phyloP scores from a whole-genome alignment of 75 land plant species.

The Pinus taeda region DNA sequence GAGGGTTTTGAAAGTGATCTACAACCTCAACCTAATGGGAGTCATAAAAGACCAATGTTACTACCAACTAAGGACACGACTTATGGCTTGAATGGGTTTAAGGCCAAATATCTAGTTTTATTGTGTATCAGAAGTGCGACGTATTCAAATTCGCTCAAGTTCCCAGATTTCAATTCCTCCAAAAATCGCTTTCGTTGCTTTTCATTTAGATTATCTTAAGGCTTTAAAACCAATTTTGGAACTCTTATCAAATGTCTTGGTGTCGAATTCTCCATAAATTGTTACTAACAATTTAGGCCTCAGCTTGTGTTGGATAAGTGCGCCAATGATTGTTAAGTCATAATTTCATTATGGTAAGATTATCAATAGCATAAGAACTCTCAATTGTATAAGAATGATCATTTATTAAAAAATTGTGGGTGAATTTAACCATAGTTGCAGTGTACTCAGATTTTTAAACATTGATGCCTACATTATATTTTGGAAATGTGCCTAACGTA shows the following conservation, averaged over 20 bases:
- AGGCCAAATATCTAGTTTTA: too few relatives aligned
- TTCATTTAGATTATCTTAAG: constrained; percentile 31
- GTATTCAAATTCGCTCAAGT: too few relatives aligned
- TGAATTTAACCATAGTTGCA: constrained; percentile 44
- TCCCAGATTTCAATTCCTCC: too few relatives aligned
- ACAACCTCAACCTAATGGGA: too few relatives aligned
- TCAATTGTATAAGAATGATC: constrained; percentile 91
- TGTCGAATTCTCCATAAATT: constrained; percentile 84
- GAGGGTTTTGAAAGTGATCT: too few relatives aligned
- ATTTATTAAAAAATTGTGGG: constrained; percentile 69
- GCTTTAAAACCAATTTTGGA: constrained; percentile 90
- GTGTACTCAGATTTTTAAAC: constrained; percentile 47
- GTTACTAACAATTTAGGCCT: constrained; percentile 77
- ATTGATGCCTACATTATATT: constrained; percentile 82
- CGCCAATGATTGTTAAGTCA: constrained; percentile 83
- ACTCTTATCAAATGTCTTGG: constrained; percentile 75
- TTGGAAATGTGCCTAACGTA: constrained; percentile 51
- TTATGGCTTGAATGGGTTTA: too few relatives aligned
- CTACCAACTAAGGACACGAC: too few relatives aligned
- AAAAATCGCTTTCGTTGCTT: too few relatives aligned
- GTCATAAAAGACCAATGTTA: too few relatives aligned
- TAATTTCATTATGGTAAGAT: constrained; percentile 63
- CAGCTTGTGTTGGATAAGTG: constrained; percentile 85
- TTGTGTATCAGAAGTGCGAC: too few relatives aligned
- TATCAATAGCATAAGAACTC: constrained; percentile 56